Conservation (phyloP, 2,329 filamentous ascomycete species). For the Epichloe brachyelytri region DNA sequence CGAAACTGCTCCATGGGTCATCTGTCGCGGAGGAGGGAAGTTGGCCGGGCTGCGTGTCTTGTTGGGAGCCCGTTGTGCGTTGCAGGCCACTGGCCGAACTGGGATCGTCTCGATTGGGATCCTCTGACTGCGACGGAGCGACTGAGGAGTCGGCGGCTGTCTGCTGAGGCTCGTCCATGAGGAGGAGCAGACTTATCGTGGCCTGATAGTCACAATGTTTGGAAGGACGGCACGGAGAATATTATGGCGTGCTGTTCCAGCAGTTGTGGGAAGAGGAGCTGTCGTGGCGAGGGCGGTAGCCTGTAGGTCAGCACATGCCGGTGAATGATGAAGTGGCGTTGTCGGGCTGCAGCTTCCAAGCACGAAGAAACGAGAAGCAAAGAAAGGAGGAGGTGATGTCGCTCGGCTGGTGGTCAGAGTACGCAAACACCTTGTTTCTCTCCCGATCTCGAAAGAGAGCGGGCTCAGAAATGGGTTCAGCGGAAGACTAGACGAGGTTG, state of each 20-base stretch:
- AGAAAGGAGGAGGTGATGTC: not conserved
- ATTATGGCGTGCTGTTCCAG: not conserved
- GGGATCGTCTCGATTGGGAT: not conserved
- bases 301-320: slow-evolving; percentile 5
- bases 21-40: not conserved
- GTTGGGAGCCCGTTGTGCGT: not conserved
- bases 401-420: not conserved
- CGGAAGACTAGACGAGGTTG: not conserved
- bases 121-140: not conserved
- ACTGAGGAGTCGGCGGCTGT: not conserved
- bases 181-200: not conserved
- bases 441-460: not conserved
- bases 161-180: slow-evolving; percentile 3
- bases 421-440: not conserved
- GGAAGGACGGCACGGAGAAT: not conserved
- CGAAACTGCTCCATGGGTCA: not conserved
- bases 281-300: slow-evolving; percentile 2
- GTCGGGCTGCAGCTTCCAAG: not conserved
- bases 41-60: not conserved
- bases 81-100: not conserved
- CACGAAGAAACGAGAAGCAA: not conserved
- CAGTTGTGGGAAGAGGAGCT: not conserved
- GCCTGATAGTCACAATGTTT: slow-evolving; percentile 3
- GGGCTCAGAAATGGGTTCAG: not conserved
- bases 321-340: slow-evolving; percentile 4